Evolutionary conservation across 306 rosid species (phyloP).

Genomic region (Cercis canadensis): DNA sequence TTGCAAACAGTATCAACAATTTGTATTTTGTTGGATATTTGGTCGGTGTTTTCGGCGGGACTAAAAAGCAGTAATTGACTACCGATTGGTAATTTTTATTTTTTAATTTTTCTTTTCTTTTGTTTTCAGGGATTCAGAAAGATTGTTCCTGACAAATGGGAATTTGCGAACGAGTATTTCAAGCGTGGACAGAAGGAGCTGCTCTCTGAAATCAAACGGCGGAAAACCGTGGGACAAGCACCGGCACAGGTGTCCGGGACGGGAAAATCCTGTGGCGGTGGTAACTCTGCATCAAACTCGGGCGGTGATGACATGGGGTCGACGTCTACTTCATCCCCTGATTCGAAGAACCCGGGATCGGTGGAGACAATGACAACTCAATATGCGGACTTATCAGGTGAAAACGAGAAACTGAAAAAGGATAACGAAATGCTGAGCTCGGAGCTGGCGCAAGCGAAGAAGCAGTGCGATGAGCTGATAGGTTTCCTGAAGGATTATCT

Average conservation of each 20-base stretch:
- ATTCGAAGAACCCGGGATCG: slow-evolving; percentile 75
- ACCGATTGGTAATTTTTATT: not conserved
- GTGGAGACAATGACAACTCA: slow-evolving; percentile 54
- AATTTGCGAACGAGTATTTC: slow-evolving; percentile 89
- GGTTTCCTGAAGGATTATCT: slow-evolving; percentile 54
- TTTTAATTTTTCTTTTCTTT: too few relatives aligned
- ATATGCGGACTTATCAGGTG: slow-evolving; percentile 54
- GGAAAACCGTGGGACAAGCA: slow-evolving; percentile 48
- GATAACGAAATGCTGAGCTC: slow-evolving; percentile 68
- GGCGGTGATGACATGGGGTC: slow-evolving; percentile 80
- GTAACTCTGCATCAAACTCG: slow-evolving; percentile 56
- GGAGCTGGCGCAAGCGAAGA: slow-evolving; percentile 74
- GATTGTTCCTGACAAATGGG: slow-evolving; percentile 94
- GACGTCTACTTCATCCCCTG: slow-evolving; percentile 71
- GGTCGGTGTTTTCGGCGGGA: too few relatives aligned
- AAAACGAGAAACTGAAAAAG: slow-evolving; percentile 79
- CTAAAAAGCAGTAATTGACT: too few relatives aligned
- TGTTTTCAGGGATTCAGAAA: slow-evolving; percentile 76
- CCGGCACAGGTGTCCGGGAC: not conserved
- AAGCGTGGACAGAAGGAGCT: slow-evolving; percentile 68
- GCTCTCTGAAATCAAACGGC: slow-evolving; percentile 74
- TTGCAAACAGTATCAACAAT: too few relatives aligned
- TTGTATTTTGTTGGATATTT: too few relatives aligned
- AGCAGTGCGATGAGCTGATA: slow-evolving; percentile 77
- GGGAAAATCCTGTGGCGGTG: slow-evolving; percentile 39